Conservation (phyloP, 108 stramenopile species). For the Hondaea fermentalgiana region DNA sequence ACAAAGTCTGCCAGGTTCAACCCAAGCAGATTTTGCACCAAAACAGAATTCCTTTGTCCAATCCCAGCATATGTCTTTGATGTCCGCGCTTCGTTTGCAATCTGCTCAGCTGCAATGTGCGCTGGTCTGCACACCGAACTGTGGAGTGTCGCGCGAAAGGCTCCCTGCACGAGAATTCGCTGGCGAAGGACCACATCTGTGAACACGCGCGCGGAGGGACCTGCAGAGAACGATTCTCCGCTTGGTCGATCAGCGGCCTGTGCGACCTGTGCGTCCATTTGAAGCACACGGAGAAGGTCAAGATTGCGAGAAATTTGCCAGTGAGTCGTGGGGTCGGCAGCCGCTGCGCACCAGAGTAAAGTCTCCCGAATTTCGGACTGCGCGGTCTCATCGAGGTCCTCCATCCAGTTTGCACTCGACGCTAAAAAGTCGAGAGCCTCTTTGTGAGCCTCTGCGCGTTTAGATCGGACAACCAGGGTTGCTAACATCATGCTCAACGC, state of each 20-base stretch:
- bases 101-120: neutral
- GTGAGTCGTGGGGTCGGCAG: neutral
- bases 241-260: neutral
- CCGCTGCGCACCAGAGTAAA: neutral
- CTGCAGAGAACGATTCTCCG: neutral
- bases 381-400: neutral
- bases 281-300: neutral
- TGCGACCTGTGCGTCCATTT: neutral
- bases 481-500: neutral
- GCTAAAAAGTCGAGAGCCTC: neutral
- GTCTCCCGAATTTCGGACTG: neutral
- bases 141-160: neutral
- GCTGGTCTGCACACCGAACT: neutral
- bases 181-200: neutral
- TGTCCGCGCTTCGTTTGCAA: neutral
- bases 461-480: neutral
- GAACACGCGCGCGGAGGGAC: neutral
- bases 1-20: neutral
- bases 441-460: neutral
- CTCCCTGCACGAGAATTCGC: neutral
- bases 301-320: neutral
- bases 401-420: neutral
- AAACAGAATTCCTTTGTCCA: neutral
- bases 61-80: neutral
- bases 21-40: neutral